phyloP scores from a whole-genome alignment of 805 yeast species.

The Saccharomycopsis sp. region DNA sequence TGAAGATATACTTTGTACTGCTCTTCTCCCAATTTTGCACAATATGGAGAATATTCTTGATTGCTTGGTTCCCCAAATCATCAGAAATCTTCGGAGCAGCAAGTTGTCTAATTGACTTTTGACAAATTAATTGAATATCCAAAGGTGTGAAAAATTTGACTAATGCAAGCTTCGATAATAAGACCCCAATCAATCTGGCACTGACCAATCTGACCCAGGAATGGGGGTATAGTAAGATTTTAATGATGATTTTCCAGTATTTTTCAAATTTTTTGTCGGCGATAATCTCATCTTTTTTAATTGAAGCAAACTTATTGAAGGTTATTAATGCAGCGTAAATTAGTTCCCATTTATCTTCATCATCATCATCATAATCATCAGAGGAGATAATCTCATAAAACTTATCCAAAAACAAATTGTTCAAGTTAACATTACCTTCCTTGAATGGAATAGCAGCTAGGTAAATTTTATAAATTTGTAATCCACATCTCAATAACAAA shows the following conservation, averaged over 20 bases:
- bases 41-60: conserved; percentile 55
- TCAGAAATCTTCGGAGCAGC: conserved; percentile 68
- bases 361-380: conserved; percentile 26
- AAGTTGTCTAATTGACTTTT: conserved; percentile 63
- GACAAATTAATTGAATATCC: conserved; percentile 58
- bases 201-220: conserved; percentile 78
- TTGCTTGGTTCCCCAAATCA: conserved; percentile 49
- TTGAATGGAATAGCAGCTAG: conserved; percentile 31
- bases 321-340: conserved; percentile 56
- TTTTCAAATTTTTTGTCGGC: conserved; percentile 27
- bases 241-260: conserved; percentile 44
- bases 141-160: conserved; percentile 28
- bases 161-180: conserved; percentile 33
- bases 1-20: conserved; percentile 28
- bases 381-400: neutral
- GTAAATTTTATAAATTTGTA: conserved; percentile 58
- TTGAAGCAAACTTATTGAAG: conserved; percentile 29
- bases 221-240: conserved; percentile 70
- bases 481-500: conserved; percentile 60
- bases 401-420: conserved; percentile 13
- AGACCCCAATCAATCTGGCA: conserved; percentile 43
- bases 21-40: conserved; percentile 50
- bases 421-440: conserved; percentile 21
- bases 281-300: conserved; percentile 24
- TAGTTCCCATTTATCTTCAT: conserved; percentile 57